A percentile compares a stretch with the other conserved stretches of the same genome.
phyloP scores from a whole-genome alignment of 2,329 filamentous ascomycete species.

The Phymatotrichopsis omnivora region DNA sequence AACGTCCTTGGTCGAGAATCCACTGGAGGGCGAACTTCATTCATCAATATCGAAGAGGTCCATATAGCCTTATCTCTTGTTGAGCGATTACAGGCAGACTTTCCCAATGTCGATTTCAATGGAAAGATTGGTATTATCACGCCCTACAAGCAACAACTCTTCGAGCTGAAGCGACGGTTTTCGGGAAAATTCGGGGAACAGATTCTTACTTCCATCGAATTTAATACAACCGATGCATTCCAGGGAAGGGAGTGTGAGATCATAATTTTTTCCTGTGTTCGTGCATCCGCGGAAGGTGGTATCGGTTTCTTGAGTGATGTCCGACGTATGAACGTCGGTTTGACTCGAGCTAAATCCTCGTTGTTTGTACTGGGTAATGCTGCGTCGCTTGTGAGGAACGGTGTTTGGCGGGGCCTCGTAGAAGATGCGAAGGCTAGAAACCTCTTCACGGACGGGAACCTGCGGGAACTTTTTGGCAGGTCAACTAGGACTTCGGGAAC shows the following conservation, averaged over 20 bases:
- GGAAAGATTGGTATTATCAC: slow-evolving; percentile 95
- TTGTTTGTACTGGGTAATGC: slow-evolving; percentile 95
- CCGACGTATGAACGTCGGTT: slow-evolving; percentile 96
- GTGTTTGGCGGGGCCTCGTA: slow-evolving; percentile 84
- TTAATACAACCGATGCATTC: slow-evolving; percentile 98
- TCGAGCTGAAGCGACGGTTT: slow-evolving; percentile 68
- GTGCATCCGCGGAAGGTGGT: slow-evolving; percentile 81
- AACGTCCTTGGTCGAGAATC: slow-evolving; percentile 83
- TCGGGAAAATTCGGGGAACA: slow-evolving; percentile 57
- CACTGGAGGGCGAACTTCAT: slow-evolving; percentile 73
- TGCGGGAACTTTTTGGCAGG: slow-evolving; percentile 45
- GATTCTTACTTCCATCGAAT: slow-evolving; percentile 75
- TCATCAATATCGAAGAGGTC: slow-evolving; percentile 81
- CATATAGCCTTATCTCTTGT: slow-evolving; percentile 80
- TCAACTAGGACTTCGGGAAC: slow-evolving; percentile 32
- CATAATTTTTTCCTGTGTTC: slow-evolving; percentile 97
- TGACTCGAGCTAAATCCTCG: slow-evolving; percentile 92
- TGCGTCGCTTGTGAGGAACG: slow-evolving; percentile 69
- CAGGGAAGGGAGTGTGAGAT: slow-evolving; percentile 94
- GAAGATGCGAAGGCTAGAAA: slow-evolving; percentile 65
- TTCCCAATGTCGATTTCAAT: slow-evolving; percentile 55
- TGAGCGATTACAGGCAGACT: slow-evolving; percentile 65
- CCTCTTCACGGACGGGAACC: slow-evolving; percentile 62
- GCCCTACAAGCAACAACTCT: slow-evolving; percentile 89
- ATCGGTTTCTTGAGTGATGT: slow-evolving; percentile 99